Evolutionary conservation across 2,329 filamentous ascomycete species (phyloP).

Genomic region (Aspergillus tamarii): DNA sequence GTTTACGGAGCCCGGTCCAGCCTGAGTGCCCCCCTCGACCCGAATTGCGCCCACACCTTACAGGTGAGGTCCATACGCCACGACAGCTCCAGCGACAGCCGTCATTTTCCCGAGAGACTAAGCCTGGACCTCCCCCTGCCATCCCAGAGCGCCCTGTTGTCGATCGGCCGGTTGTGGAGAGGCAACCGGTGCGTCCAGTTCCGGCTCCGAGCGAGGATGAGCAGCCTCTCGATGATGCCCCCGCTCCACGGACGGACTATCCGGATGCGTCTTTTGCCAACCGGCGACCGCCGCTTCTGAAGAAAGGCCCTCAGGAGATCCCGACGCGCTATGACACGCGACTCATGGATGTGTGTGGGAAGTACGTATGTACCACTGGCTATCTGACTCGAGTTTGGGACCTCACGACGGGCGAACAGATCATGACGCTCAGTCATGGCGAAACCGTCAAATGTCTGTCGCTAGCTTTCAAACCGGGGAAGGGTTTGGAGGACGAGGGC

Average conservation of each 20-base stretch:
- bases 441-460: slow-evolving; percentile 83
- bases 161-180: slow-evolving; percentile 23
- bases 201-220: slow-evolving; percentile 58
- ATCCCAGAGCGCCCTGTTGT: slow-evolving; percentile 20
- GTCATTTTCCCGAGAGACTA: slow-evolving; percentile 32
- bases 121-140: slow-evolving; percentile 22
- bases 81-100: slow-evolving; percentile 30
- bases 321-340: slow-evolving; percentile 84
- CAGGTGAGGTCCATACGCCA: slow-evolving; percentile 24
- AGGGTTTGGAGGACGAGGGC: slow-evolving; percentile 78
- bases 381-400: slow-evolving; percentile 89
- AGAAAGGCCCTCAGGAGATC: slow-evolving; percentile 74
- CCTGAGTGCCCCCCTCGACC: slow-evolving; percentile 19
- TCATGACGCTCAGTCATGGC: slow-evolving; percentile 80
- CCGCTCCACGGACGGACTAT: slow-evolving; percentile 65
- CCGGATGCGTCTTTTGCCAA: slow-evolving; percentile 86
- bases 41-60: slow-evolving; percentile 17
- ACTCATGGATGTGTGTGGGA: slow-evolving; percentile 83
- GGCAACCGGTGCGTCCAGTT: slow-evolving; percentile 35
- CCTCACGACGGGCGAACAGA: slow-evolving; percentile 74
- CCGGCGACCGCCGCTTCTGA: slow-evolving; percentile 76
- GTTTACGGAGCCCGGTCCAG: slow-evolving; percentile 16
- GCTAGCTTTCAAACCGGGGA: slow-evolving; percentile 81
- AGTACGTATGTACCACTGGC: slow-evolving; percentile 83
- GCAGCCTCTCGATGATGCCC: slow-evolving; percentile 50